phyloP scores from a whole-genome alignment of 2,329 filamentous ascomycete species.

The Pseudogymnoascus sp. region DNA sequence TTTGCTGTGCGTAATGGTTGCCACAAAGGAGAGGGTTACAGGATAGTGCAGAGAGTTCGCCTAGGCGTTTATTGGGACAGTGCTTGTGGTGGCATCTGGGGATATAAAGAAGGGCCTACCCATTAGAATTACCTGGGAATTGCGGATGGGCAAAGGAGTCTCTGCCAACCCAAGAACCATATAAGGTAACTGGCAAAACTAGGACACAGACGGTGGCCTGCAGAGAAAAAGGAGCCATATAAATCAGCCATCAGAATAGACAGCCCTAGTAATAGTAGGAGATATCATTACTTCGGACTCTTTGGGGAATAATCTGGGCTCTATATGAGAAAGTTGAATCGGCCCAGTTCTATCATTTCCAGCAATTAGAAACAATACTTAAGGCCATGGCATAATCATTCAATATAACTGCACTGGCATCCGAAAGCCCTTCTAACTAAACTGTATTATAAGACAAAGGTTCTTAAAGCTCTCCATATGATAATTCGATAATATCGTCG shows the following conservation, averaged over 20 bases:
- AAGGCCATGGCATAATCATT: constrained; percentile 57
- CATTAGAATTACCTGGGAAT: background rate
- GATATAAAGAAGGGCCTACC: background rate
- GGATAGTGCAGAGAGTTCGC: background rate
- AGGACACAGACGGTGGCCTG: background rate
- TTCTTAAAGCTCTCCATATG: background rate
- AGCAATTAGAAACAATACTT: constrained; percentile 51
- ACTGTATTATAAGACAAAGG: constrained; percentile 51
- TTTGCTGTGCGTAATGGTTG: background rate
- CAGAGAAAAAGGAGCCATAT: background rate
- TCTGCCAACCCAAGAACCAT: background rate
- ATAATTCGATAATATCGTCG: background rate
- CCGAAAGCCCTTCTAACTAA: constrained; percentile 65
- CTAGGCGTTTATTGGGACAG: background rate
- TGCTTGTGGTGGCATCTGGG: background rate
- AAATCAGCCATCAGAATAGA: background rate
- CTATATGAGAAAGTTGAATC: background rate
- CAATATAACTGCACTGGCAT: constrained; percentile 61
- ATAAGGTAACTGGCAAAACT: background rate
- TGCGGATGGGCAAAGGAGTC: background rate
- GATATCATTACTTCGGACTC: background rate
- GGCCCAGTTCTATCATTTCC: constrained; percentile 32
- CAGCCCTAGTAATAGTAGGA: background rate
- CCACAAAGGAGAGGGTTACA: background rate
- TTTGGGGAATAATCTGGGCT: background rate